phyloP scores from a whole-genome alignment of 495 filamentous ascomycete species.

The Xylaria castorea region DNA sequence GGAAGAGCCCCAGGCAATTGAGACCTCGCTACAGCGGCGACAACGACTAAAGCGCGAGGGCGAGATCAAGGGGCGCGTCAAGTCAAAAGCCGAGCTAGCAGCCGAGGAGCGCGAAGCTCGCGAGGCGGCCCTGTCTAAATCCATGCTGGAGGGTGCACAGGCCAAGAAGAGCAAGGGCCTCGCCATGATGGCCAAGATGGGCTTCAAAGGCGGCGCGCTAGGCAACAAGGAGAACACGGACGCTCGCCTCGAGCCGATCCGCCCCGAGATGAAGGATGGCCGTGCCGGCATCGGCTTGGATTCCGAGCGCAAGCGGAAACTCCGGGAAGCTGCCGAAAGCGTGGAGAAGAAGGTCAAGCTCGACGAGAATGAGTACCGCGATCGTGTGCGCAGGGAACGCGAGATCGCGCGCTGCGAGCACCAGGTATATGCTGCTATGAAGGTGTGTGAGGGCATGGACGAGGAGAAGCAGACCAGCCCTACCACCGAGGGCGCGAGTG shows the following conservation, averaged over 20 bases:
- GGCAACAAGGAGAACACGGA: conserved; percentile 58
- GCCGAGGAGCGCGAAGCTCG: conserved; percentile 71
- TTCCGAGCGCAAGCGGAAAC: conserved; percentile 80
- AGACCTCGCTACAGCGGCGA: conserved; percentile 65
- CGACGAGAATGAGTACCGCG: conserved; percentile 77
- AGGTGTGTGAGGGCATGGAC: conserved; percentile 78
- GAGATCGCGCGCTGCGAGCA: conserved; percentile 73
- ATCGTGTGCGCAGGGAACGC: conserved; percentile 72
- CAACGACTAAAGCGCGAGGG: conserved; percentile 62
- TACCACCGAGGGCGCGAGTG: neutral
- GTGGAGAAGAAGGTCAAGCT: conserved; percentile 65
- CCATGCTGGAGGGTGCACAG: conserved; percentile 60
- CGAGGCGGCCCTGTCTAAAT: conserved; percentile 74
- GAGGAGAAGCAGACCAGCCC: conserved; percentile 44
- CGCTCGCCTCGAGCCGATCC: conserved; percentile 27
- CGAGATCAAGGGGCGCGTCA: conserved; percentile 64
- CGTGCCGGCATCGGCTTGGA: conserved; percentile 87
- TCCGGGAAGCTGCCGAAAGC: conserved; percentile 68
- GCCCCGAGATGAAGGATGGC: conserved; percentile 69
- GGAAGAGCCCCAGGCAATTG: conserved; percentile 41
- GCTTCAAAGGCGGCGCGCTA: conserved; percentile 78
- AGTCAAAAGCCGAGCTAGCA: conserved; percentile 83
- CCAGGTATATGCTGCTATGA: conserved; percentile 76
- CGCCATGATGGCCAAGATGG: conserved; percentile 96
- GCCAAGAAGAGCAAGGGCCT: conserved; percentile 75